Evolutionary conservation across 2,329 filamentous ascomycete genomes (phyloP), one percentile per base, ranked within the genome.

Genomic region (Clarireedia monteithiana): DNA sequence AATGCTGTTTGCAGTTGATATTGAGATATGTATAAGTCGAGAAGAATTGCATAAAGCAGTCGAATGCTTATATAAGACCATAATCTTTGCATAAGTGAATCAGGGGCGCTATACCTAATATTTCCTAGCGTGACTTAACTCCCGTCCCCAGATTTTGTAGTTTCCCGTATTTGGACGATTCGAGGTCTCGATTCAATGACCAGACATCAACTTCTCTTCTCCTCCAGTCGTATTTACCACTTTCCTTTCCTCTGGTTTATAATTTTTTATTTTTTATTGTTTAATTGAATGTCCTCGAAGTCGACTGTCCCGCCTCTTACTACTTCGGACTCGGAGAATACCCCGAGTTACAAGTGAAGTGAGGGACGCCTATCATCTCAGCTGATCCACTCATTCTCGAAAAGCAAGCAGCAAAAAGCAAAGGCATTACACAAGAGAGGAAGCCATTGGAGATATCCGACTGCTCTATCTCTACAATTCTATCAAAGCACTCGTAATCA

Each of bases 131-230:
- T 9, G 30, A 9, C 30, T 34, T 34, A 34, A 34, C 30, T 12
- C 30, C 30, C 30, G 30, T 34, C 30, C 30, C 30, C 30, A 34
- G 30, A 34, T 34, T 34, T 34, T 34, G 30, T 34, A 34, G 5
- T 12, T 34, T 12, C 30, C 30, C 30, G 30, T 34, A 34, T 34
- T 15, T 20, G 39, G 39, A 42, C 17, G 17, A 46, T 46, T 38
- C 17, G 38, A 55, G 53, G 53, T 50, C 53, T 36, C 53, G 36
- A 50, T 36, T 48, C 9, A 44, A 55, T 20, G 53, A 20, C 46
- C 53, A 17, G 24, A 36, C 26, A 46, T 38, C 6, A 55, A 44
- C 38, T 50, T 55, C 51, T 17, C 48, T 54, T 54, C 51, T 40
- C 51, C 38, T 39, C 45, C 20, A 20, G 39, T 42, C 34, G 27